Percentiles rank a stretch among this genome's conserved stretches.
These are phyloP conservation scores for Cinnamomum chago DNA, from an alignment of 164 flowering plant species.

Conservation along the genomic window DNA sequence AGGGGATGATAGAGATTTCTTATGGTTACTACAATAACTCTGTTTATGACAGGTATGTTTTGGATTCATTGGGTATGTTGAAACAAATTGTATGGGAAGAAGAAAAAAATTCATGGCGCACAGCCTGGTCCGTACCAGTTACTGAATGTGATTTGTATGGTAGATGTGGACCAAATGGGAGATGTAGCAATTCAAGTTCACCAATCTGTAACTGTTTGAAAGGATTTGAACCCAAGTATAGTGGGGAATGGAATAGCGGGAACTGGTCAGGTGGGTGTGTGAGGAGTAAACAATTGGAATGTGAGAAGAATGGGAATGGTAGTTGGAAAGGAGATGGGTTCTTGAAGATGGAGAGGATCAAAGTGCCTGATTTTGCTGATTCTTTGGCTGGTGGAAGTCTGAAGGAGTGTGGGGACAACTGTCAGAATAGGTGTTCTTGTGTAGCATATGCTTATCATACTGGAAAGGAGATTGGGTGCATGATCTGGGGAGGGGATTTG, in stretches of 20 bases:
- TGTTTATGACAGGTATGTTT: not conserved
- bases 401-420: not conserved
- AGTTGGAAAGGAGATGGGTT: not conserved
- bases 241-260: slow-evolving; percentile 7
- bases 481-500: slow-evolving; percentile 1
- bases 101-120: not conserved
- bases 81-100: not conserved
- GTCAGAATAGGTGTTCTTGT: slow-evolving; percentile 15
- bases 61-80: not conserved
- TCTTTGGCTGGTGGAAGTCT: not conserved
- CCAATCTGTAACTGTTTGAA: slow-evolving; percentile 13
- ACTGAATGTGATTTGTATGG: slow-evolving; percentile 11
- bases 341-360: not conserved
- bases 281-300: slow-evolving; percentile 12
- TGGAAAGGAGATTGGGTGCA: slow-evolving; percentile 6
- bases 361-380: slow-evolving; percentile 10
- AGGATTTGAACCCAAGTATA: slow-evolving; percentile 13
- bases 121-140: not conserved
- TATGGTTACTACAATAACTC: not conserved
- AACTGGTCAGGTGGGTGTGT: slow-evolving; percentile 17
- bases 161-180: slow-evolving; percentile 15
- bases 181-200: slow-evolving; percentile 2
- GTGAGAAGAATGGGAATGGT: slow-evolving; percentile 9
- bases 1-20: not conserved
- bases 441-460: slow-evolving; percentile 3